Conservation (phyloP, 2,329 filamentous ascomycete species). For the Calonectria hongkongensis region DNA sequence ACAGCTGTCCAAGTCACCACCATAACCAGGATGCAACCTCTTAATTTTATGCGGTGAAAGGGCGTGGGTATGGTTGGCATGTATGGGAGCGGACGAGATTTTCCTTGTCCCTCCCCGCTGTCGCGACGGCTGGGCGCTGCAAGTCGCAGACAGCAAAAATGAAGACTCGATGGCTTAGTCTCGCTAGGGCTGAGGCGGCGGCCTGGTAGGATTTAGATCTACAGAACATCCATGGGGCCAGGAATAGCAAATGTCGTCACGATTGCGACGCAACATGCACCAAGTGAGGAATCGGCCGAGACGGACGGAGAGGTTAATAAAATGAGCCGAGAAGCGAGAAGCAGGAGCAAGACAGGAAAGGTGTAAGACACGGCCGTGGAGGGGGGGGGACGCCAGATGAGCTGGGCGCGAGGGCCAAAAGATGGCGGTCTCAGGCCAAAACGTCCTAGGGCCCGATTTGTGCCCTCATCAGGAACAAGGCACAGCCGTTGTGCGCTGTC, state of each 20-base stretch:
- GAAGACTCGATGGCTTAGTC: not conserved
- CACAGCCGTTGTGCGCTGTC: slow-evolving; percentile 26
- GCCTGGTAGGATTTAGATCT: slow-evolving; percentile 21
- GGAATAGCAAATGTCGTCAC: slow-evolving; percentile 23
- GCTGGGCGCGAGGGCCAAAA: not conserved
- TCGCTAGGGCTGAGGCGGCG: slow-evolving; percentile 26
- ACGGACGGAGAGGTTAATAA: not conserved
- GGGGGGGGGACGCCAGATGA: not conserved
- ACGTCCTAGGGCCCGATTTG: slow-evolving; percentile 27
- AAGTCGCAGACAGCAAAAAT: not conserved
- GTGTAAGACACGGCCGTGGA: not conserved
- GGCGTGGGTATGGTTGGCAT: slow-evolving; percentile 20
- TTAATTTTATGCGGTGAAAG: slow-evolving; percentile 36
- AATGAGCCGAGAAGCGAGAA: not conserved
- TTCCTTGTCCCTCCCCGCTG: not conserved
- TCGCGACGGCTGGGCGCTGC: not conserved
- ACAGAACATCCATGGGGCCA: slow-evolving; percentile 1
- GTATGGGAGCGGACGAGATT: slow-evolving; percentile 10
- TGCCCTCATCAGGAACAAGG: slow-evolving; percentile 27
- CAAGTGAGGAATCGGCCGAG: slow-evolving; percentile 24
- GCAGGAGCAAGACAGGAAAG: not conserved
- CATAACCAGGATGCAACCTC: slow-evolving; percentile 34
- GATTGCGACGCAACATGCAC: not conserved
- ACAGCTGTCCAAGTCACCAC: slow-evolving; percentile 43
- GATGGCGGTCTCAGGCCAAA: slow-evolving; percentile 27